Base-by-base conservation (phyloP, 345 rosid species). In the Citrus cavaleriei region DNA sequence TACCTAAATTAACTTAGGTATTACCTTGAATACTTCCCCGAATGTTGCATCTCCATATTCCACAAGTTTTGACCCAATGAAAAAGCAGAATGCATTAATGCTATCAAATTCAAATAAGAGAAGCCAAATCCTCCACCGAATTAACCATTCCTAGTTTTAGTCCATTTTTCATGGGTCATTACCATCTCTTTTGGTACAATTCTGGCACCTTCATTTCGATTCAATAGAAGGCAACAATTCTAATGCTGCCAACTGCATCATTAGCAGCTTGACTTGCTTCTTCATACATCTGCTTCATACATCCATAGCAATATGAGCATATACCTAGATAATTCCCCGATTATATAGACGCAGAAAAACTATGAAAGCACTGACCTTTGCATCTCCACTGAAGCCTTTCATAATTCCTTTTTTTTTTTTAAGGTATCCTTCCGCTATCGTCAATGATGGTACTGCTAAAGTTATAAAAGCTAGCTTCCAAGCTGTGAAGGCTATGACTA, bases 261-360 rank as follows among this genome's bases (percentile, higher is more conserved):
- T 83, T 91, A 8, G 90, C 92, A 40, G 88, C 91, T 76, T 91
- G 91, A 78, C 93, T 91, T 42, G 93, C 93, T 83, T 91, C 91
- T 81, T 89, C 95, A 10, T 91, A 89, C 90, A 86, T 91, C 65
- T 77, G 30, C 92, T 88, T 77, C 78, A 79, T 69, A 10, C 24
- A 12, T 32, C 37, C 22, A 21, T 40, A 35, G 5, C 68, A 12
- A 10, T 38, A 66, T 21, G 63, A 6, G 76, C 49, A 22, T 49
- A 72, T n/a, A 38, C 13, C 30, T 21, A 54, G 0, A 25, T 13
- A 24, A 16, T 49, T 67, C 6, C 13, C 18, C 3, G 18, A 46
- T 12, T 21, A 24, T 30, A 30, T 30, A 46, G 4, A 38, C 12
- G 38, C 42, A 25, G 42, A 65, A 6, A 4, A 21, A 13, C 30